Conservation (phyloP, 2,329 filamentous ascomycete genomes). For the Orbilia oligospora region DNA sequence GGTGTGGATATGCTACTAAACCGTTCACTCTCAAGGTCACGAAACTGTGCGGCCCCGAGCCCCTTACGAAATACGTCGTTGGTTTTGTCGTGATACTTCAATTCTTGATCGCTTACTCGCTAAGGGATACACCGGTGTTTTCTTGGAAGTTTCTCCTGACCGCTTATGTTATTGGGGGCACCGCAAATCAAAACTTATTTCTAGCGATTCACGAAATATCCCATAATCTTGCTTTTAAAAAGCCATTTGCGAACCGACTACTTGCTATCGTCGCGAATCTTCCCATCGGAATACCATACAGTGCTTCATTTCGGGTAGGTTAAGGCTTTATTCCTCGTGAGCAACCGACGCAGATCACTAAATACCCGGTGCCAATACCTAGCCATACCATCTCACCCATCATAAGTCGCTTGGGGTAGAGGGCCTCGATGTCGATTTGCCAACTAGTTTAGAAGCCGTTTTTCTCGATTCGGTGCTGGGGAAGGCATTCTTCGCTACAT, state of each 20-base stretch:
- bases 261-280: conserved; percentile 95
- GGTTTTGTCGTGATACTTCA: conserved; percentile 86
- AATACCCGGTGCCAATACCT: conserved; percentile 19
- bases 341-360: background rate
- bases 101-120: conserved; percentile 80
- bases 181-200: conserved; percentile 98
- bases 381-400: conserved; percentile 97
- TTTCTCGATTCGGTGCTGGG: conserved; percentile 95
- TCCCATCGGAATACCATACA: conserved; percentile 95
- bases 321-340: background rate
- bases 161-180: conserved; percentile 92
- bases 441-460: conserved; percentile 89
- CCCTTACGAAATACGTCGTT: conserved; percentile 94
- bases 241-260: conserved; percentile 82
- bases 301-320: conserved; percentile 88
- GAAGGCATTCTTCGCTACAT: conserved; percentile 99
- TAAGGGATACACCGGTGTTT: conserved; percentile 82
- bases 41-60: conserved; percentile 96
- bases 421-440: conserved; percentile 94
- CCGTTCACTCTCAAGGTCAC: conserved; percentile 74
- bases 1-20: conserved; percentile 9
- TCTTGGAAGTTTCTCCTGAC: conserved; percentile 88
- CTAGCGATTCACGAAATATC: conserved; percentile 99
- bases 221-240: conserved; percentile 94
- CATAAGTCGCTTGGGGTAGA: conserved; percentile 98